Base-by-base conservation (phyloP, 2,329 filamentous ascomycete species). In the Cladosporium sp. region DNA sequence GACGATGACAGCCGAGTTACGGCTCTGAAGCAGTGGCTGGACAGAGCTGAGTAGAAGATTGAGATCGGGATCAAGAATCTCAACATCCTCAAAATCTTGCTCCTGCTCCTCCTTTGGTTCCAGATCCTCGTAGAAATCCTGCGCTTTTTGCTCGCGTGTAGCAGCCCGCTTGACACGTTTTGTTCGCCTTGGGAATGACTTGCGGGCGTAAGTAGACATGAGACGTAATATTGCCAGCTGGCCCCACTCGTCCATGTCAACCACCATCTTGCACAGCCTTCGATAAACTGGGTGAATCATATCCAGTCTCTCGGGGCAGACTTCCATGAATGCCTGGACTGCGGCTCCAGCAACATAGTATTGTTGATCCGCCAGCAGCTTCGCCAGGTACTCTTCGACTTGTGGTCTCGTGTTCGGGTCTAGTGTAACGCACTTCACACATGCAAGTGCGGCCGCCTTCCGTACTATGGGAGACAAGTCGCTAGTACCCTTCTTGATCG, bases 191-290 rank as follows among this genome's bases (percentile, higher is more conserved):
- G 94, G 92, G 66, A 99, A 99, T 73, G 91, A 97, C 70, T 84
- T 89, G 57, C 94, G 85, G 1, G 90, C 86, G 73, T 99, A 99
- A 20, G 86, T 78, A 1, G 89, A 88, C 84, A 97, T 87, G 64
- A 99, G 78, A 39, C 86, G 84, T 66, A 99, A 71, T 2, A 89
- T 89, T 2, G 91, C 88, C 56, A 97, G 74, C 75, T 99, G 94
- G 42, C 92, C 89, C 94, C 94, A 99, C 75, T 99, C 94, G 70
- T 99, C 94, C 94, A 99, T 99, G 71, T 99, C 94, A 22, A 97
- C 91, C 55, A 97, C 78, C 78, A 97, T 96, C 73, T 86, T 90
- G 63, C 96, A 87, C 63, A 99, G 78, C 37, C 84, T 81, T 52
- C 90, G 85, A 75, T 97, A 99, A 71, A 96, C 89, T 64, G 88